Percentiles rank a stretch among this genome's conserved stretches.
Conservation (phyloP, 306 rosid species). For the Trichosanthes cucumerina region DNA sequence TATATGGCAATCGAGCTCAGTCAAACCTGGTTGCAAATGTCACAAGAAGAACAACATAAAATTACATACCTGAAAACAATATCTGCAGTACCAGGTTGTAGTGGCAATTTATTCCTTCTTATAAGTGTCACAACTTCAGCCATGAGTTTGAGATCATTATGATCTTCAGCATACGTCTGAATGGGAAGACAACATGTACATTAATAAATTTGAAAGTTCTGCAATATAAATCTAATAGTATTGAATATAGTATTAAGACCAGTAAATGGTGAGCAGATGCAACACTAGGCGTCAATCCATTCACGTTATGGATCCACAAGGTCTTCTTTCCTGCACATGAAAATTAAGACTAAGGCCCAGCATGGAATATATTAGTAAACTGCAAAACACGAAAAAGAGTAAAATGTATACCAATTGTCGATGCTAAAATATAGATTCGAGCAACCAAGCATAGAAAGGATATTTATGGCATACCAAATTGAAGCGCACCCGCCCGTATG, state of each 20-base stretch:
- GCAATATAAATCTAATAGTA: not conserved
- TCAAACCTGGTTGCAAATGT: not conserved
- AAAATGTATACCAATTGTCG: not conserved
- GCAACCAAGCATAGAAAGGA: not conserved
- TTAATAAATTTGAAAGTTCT: not conserved
- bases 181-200: slow-evolving; percentile 11
- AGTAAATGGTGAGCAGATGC: slow-evolving; percentile 75
- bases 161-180: slow-evolving; percentile 59
- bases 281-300: slow-evolving; percentile 62
- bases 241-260: slow-evolving; percentile 34
- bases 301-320: slow-evolving; percentile 76
- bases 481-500: slow-evolving; percentile 58
- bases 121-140: slow-evolving; percentile 66
- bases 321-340: slow-evolving; percentile 62
- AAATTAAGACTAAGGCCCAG: not conserved
- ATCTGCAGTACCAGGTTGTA: slow-evolving; percentile 97
- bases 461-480: slow-evolving; percentile 43
- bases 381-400: not conserved
- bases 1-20: not conserved
- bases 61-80: slow-evolving; percentile 66
- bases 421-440: not conserved
- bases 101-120: slow-evolving; percentile 55
- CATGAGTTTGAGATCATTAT: slow-evolving; percentile 55
- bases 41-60: not conserved
- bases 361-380: not conserved